A percentile compares a stretch with the other conserved stretches of the same genome.
phyloP scores from a whole-genome alignment of 208 protist genomes.

The Wallacemonas collosoma region DNA sequence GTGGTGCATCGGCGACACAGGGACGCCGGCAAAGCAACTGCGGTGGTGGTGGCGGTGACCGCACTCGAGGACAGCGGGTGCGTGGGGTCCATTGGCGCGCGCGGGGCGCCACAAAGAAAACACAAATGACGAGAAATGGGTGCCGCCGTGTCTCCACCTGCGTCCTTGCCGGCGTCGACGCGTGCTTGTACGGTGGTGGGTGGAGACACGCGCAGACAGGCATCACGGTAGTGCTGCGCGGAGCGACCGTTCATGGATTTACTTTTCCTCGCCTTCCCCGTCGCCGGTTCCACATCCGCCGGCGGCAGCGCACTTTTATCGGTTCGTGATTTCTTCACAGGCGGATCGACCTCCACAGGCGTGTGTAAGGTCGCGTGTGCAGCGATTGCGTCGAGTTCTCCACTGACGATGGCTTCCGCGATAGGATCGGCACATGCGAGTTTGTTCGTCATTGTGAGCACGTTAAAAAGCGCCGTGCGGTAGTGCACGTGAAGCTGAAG shows the following conservation, averaged over 20 bases:
- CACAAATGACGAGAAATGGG: background rate
- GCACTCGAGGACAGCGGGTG: background rate
- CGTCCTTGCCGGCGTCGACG: no score
- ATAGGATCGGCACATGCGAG: slow-evolving; percentile 32
- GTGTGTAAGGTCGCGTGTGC: no score
- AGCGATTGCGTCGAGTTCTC: background rate
- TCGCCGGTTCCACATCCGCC: slow-evolving; percentile 4
- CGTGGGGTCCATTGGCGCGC: background rate
- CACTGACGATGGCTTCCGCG: slow-evolving; percentile 10
- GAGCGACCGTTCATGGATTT: slow-evolving; percentile 27
- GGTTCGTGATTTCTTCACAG: no score
- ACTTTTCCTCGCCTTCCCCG: background rate
- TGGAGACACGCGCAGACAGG: background rate
- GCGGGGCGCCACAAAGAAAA: background rate
- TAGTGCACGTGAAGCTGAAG: slow-evolving; percentile 43
- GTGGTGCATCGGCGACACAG: background rate
- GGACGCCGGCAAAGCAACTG: background rate
- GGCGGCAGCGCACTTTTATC: no score
- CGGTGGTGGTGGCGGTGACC: background rate
- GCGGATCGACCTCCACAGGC: no score
- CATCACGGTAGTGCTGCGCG: slow-evolving; percentile 34
- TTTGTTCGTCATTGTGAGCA: slow-evolving; percentile 68
- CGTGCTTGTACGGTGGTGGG: background rate
- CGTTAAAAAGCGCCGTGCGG: slow-evolving; percentile 81
- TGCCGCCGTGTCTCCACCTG: no score